phyloP scores from a whole-genome alignment of 2,329 filamentous ascomycete genomes.

The Microsporum ferrugineum region DNA sequence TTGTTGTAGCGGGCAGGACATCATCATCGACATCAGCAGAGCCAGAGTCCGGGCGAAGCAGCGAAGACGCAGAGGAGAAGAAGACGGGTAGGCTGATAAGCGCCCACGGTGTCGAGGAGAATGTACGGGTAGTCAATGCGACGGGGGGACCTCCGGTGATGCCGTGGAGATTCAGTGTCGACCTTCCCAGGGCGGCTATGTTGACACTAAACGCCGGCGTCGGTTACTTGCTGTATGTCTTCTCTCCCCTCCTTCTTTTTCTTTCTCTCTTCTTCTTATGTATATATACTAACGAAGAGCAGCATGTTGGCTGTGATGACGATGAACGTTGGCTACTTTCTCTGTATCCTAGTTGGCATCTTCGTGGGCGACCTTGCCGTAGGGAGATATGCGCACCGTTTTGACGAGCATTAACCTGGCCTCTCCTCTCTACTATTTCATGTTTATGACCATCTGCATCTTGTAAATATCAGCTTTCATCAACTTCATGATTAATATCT shows the following conservation, averaged over 20 bases:
- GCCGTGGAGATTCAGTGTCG: constrained; percentile 73
- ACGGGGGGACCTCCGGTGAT: constrained; percentile 39
- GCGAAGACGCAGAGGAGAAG: constrained; percentile 45
- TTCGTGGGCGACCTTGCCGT: constrained; percentile 79
- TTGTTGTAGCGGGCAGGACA: constrained; percentile 57
- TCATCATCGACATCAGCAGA: constrained; percentile 29
- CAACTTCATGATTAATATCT: background rate
- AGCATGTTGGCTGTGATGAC: constrained; percentile 93
- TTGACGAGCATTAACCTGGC: constrained; percentile 39
- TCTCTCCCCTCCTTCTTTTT: background rate
- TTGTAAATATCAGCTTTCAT: background rate
- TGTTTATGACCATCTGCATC: background rate
- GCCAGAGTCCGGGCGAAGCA: constrained; percentile 37
- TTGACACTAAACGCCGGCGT: constrained; percentile 64
- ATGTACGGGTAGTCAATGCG: constrained; percentile 60
- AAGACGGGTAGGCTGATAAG: constrained; percentile 56
- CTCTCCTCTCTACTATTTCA: background rate
- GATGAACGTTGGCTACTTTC: constrained; percentile 73
- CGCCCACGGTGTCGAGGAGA: constrained; percentile 69
- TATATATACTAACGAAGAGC: constrained; percentile 12
- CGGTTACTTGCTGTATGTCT: constrained; percentile 69
- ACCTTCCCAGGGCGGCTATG: constrained; percentile 59
- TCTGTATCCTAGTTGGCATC: constrained; percentile 63
- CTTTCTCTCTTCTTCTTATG: background rate
- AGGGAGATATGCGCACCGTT: constrained; percentile 51